Conservation (phyloP, 306 rosid genomes). For the Lithocarpus polystachyus region DNA sequence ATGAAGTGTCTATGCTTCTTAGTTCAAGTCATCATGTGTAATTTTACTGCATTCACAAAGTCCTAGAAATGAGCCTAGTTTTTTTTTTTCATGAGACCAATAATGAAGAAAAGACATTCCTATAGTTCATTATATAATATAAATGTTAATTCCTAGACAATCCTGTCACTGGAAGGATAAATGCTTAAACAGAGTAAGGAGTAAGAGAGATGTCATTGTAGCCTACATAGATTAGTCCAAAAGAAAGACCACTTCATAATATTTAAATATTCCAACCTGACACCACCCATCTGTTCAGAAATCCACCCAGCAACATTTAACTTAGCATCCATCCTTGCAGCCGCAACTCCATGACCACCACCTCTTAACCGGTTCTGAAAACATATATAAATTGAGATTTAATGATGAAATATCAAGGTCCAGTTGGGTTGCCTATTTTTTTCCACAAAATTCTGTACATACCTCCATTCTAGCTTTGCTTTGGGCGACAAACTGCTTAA, state of each 20-base stretch:
- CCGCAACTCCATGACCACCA: slow-evolving; percentile 95
- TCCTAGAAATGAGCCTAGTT: neutral
- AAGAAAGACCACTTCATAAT: slow-evolving; percentile 14
- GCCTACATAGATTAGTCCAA: neutral
- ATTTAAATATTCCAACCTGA: slow-evolving; percentile 60
- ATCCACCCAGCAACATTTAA: slow-evolving; percentile 90
- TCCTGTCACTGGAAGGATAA: neutral
- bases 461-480: slow-evolving; percentile 99
- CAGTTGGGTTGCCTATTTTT: slow-evolving; percentile 6
- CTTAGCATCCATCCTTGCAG: slow-evolving; percentile 98
- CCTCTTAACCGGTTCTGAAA: slow-evolving; percentile 92
- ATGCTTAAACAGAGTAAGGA: slow-evolving; percentile 7
- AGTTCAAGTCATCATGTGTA: neutral
- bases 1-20: too few species aligned
- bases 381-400: slow-evolving; percentile 10
- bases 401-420: slow-evolving; percentile 7
- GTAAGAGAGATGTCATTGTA: neutral
- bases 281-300: slow-evolving; percentile 96
- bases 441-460: slow-evolving; percentile 11
- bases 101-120: neutral
- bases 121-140: neutral
- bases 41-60: neutral
- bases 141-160: too few species aligned
- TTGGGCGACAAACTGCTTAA: slow-evolving; percentile 93
- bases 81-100: neutral